phyloP scores from a whole-genome alignment of 2,329 filamentous ascomycete species.

The Talaromyces sp. region DNA sequence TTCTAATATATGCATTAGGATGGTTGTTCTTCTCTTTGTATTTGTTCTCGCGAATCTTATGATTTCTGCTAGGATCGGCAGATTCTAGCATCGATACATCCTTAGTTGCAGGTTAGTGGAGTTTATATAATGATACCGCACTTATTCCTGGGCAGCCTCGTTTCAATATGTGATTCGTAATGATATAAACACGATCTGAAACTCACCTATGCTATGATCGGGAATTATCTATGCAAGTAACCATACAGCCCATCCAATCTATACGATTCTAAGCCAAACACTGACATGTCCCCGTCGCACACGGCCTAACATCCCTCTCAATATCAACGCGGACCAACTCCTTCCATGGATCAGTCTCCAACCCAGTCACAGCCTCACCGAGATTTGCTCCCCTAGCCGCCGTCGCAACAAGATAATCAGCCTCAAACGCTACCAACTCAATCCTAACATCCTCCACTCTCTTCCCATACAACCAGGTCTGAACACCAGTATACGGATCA shows the following conservation, averaged over 20 bases:
- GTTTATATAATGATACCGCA: neutral
- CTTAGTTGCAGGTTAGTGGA: neutral
- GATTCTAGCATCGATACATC: neutral
- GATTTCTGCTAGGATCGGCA: neutral
- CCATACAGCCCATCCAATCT: neutral
- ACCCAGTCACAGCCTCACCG: constrained; percentile 21
- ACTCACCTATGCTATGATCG: neutral
- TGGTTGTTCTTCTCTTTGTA: neutral
- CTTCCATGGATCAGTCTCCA: constrained; percentile 33
- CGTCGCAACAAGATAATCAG: constrained; percentile 58
- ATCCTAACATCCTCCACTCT: constrained; percentile 53
- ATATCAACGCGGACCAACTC: constrained; percentile 46
- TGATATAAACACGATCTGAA: neutral
- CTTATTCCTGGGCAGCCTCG: too few species aligned
- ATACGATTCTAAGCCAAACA: constrained; percentile 25
- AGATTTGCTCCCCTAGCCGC: constrained; percentile 45
- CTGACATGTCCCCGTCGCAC: constrained; percentile 39
- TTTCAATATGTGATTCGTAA: neutral
- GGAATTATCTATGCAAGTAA: neutral
- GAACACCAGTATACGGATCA: constrained; percentile 40
- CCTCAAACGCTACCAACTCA: constrained; percentile 58
- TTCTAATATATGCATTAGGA: neutral
- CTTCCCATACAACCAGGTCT: constrained; percentile 49
- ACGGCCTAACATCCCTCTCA: constrained; percentile 44
- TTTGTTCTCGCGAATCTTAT: too few species aligned